Evolutionary conservation across 2,329 filamentous ascomycete genomes (phyloP).

Genomic region (Tetracladium maxilliforme): DNA sequence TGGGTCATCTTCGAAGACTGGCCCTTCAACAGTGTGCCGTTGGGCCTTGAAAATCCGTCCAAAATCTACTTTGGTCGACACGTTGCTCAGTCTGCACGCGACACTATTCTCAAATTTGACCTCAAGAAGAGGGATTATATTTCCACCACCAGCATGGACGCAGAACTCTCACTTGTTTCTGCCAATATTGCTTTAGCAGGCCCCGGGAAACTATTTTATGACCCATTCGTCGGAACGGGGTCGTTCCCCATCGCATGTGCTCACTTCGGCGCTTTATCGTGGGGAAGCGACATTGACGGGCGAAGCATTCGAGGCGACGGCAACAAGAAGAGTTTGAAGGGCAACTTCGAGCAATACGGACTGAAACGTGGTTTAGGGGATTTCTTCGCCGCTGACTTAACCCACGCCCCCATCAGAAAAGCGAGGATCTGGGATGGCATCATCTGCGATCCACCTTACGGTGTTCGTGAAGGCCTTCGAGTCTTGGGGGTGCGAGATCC

Average conservation of each 20-base stretch:
- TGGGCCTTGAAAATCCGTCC: slow-evolving; percentile 36
- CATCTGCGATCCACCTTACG: slow-evolving; percentile 90
- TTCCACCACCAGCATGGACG: slow-evolving; percentile 93
- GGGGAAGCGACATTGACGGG: slow-evolving; percentile 89
- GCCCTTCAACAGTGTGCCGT: slow-evolving; percentile 33
- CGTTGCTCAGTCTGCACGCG: slow-evolving; percentile 50
- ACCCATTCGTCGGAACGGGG: slow-evolving; percentile 91
- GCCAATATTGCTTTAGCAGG: slow-evolving; percentile 78
- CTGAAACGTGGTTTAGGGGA: slow-evolving; percentile 54
- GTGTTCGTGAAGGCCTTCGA: slow-evolving; percentile 79
- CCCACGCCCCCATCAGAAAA: slow-evolving; percentile 61
- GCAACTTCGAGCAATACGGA: slow-evolving; percentile 79
- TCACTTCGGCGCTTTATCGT: slow-evolving; percentile 71
- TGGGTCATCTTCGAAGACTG: slow-evolving; percentile 81
- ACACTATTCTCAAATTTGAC: slow-evolving; percentile 60
- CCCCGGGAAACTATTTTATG: slow-evolving; percentile 78
- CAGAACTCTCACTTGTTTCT: slow-evolving; percentile 79
- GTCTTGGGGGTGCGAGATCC: slow-evolving; percentile 69
- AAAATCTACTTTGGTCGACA: slow-evolving; percentile 59
- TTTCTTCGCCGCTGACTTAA: slow-evolving; percentile 74
- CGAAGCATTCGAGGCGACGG: slow-evolving; percentile 66
- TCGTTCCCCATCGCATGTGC: slow-evolving; percentile 84
- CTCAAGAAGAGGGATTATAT: slow-evolving; percentile 92
- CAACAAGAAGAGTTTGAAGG: slow-evolving; percentile 30
- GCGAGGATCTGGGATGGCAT: slow-evolving; percentile 66